These are phyloP conservation scores for Candida yuanshanica DNA, from an alignment of 805 yeast genomes.

Conservation along the genomic window DNA sequence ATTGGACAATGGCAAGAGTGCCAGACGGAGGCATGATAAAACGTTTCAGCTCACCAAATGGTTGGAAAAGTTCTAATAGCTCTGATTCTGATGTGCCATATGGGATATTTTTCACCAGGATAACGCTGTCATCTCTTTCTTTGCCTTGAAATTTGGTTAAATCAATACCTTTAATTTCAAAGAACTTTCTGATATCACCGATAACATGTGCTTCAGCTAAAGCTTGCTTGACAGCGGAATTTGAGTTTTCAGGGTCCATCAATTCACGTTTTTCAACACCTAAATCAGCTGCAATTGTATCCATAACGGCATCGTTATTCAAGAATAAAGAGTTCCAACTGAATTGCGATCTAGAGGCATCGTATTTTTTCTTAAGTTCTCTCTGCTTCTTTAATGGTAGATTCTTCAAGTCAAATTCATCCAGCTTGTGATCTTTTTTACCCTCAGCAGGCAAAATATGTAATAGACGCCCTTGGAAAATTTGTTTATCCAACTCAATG, in stretches of 20 bases:
- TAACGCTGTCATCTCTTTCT: conserved; percentile 74
- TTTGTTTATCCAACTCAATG: conserved; percentile 70
- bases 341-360: conserved; percentile 81
- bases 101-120: conserved; percentile 87
- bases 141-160: conserved; percentile 57
- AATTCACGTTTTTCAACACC: conserved; percentile 81
- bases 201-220: conserved; percentile 95
- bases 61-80: conserved; percentile 72
- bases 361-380: conserved; percentile 75
- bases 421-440: conserved; percentile 76
- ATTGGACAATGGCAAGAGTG: conserved; percentile 90
- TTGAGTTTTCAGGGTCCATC: conserved; percentile 80
- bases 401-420: conserved; percentile 86
- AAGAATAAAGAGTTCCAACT: conserved; percentile 93
- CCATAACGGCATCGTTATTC: conserved; percentile 88
- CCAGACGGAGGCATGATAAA: conserved; percentile 95
- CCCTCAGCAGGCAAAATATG: conserved; percentile 85
- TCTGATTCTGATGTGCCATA: conserved; percentile 80
- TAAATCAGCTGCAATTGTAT: conserved; percentile 77
- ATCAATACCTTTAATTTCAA: conserved; percentile 83
- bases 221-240: conserved; percentile 93
- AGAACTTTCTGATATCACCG: conserved; percentile 83
- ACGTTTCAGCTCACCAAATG: conserved; percentile 74
- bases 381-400: conserved; percentile 89
- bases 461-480: conserved; percentile 88